Base-by-base conservation (phyloP, 306 rosid genomes). In the Parietaria judaica region DNA sequence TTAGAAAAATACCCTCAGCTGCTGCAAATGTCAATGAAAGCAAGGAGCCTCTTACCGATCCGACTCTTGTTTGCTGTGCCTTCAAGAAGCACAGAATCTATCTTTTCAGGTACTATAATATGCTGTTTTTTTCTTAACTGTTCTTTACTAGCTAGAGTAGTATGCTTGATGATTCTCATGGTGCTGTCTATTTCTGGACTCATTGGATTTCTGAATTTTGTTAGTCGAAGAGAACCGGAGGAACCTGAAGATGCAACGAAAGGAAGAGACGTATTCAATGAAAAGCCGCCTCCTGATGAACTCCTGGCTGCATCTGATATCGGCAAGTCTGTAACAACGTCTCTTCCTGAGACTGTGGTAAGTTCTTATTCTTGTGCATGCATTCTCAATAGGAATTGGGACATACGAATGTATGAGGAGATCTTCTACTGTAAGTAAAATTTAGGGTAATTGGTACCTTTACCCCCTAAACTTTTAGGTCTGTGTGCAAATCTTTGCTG, bases 171-270 rank as follows among this genome's bases (percentile, higher is more conserved):
- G 51, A 48, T 56, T 61, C 6, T 3, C 8, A 34, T 23, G 16
- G 37, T 14, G 47, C 10, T n/a, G n/a, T 48, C 14, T 52, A 50
- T 66, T 70, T 61, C 39, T 46, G 23, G 16, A 63, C 14, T 50
- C 51, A 57, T 64, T 60, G 66, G 36, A 34, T 54, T 55, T 14
- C 35, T 46, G 37, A n/a, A 14, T 52, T 66, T 62, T 58, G 64
- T 47, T 60, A 92, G 99, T 84, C 94, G 84, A 70, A 86, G 99
- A 79, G 96, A 92, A 70, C 99, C 99, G 3, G 99, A 92, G 86
- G 99, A 92, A 82, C 96, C 99, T 44, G 99, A 92, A 80, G 99
- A 92, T 77, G 95, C 99, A 57, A 88, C 94, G 14, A 92, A 92
- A 72, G 99, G 99, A 72, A 88, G 99, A 72, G 99, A 92, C 67